Evolutionary conservation across 441 rosid genomes (phyloP), one percentile per base, ranked within the genome.

Genomic region (Lepidium campestre): DNA sequence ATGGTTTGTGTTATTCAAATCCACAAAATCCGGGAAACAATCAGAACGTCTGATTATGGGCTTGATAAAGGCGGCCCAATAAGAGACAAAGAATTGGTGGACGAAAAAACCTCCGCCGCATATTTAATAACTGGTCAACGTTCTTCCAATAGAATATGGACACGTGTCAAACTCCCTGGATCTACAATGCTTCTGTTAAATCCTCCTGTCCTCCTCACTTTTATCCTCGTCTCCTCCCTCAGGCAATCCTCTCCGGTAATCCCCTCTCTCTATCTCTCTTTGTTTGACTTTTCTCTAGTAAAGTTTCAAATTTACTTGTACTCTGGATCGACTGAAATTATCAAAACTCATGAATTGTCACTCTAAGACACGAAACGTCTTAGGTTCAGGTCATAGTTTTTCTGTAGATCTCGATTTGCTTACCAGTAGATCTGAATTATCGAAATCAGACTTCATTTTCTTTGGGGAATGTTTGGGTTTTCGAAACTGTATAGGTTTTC

Each of bases 41-140:
- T 14, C 6, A 23, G 47, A 27, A n/a, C 6, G 42, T 19, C n/a
- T 27, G 17, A 2, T 17, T 5, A 46, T 63, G 75, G 70, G 65
- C 58, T 57, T 63, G 7, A 3, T 12, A n/a, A 37, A 55, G 10
- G 15, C 20, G 25, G 71, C 71, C 76, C 76, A 58, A 31, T 39
- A 57, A 56, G n/a, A 62, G 31, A 61, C 8, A 27, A 23, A 57
- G 8, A 19, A 47, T 37, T 14, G 6, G 52, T 48, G 67, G 73
- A 41, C 62, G 4, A 19, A 60, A 71, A 57, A 57, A 57, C 67
- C 77, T 67, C 68, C 77, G 77, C 72, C 77, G 77, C 68, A 41
- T 29, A 57, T 40, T 15, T 29, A 57, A 72, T 57, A 45, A 19
- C 37, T 58, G 36, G 72, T 65, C 55, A 50, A 50, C 9, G 19